A percentile compares a stretch with the other conserved stretches of the same genome.
phyloP scores from a whole-genome alignment of 2,329 filamentous ascomycete genomes.

The Fusarium sterilihyphosum region DNA sequence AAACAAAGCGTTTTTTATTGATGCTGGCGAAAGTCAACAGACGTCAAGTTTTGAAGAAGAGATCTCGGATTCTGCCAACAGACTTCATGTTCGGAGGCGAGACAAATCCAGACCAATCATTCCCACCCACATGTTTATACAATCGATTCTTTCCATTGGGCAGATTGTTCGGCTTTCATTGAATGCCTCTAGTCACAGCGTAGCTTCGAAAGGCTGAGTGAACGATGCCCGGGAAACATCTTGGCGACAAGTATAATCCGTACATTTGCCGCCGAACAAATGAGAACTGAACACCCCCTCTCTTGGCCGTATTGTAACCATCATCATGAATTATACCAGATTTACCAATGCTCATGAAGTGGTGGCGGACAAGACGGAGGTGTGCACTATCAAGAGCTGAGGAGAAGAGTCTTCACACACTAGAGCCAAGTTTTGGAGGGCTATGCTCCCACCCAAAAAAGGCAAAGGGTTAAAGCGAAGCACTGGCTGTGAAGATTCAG shows the following conservation, averaged over 20 bases:
- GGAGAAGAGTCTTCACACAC: constrained; percentile 40
- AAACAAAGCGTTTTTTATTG: background rate
- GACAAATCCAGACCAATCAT: constrained; percentile 25
- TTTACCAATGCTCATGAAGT: constrained; percentile 24
- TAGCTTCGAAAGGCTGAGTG: constrained; percentile 13
- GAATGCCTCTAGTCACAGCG: background rate
- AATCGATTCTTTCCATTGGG: constrained; percentile 24
- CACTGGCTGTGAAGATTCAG: constrained; percentile 9
- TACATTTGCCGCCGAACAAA: background rate
- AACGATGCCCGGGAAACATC: background rate
- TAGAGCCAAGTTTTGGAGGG: constrained; percentile 33
- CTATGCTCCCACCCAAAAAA: constrained; percentile 27
- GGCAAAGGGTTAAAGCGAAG: constrained; percentile 22
- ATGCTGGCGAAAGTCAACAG: background rate
- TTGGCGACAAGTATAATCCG: background rate
- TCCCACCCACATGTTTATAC: constrained; percentile 11
- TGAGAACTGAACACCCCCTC: background rate
- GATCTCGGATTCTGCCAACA: background rate
- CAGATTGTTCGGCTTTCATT: background rate
- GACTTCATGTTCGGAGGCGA: constrained; percentile 24
- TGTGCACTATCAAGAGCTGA: constrained; percentile 31
- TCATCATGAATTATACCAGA: constrained; percentile 18
- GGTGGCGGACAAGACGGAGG: constrained; percentile 39
- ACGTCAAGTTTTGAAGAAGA: background rate
- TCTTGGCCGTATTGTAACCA: constrained; percentile 7